Evolutionary conservation across 306 rosid species (phyloP).

Genomic region (Castanea crenata): DNA sequence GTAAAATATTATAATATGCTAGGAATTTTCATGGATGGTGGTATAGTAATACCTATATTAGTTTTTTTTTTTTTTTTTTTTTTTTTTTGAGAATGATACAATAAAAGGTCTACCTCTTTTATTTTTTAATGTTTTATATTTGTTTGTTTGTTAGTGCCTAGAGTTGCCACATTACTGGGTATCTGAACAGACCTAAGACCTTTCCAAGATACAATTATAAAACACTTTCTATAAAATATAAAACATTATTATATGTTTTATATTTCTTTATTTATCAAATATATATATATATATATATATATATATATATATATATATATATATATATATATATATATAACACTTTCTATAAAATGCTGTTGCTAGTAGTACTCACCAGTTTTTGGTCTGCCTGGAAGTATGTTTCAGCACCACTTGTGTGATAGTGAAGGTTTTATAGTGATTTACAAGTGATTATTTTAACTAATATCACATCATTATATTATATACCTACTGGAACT

Average conservation of each 20-base stretch:
- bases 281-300: too few relatives aligned
- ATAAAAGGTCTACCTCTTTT: not conserved
- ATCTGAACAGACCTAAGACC: not conserved
- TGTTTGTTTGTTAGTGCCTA: not conserved
- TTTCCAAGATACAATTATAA: not conserved
- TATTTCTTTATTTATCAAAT: too few relatives aligned
- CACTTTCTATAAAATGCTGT: too few relatives aligned
- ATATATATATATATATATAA: too few relatives aligned
- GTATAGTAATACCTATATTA: not conserved
- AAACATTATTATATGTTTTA: not conserved
- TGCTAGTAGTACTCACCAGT: not conserved
- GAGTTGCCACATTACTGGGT: not conserved
- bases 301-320: too few relatives aligned
- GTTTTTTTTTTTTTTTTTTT: too few relatives aligned
- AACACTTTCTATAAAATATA: not conserved
- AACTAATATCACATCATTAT: not conserved
- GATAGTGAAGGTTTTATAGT: not conserved
- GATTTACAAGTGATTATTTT: not conserved
- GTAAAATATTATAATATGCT: not conserved
- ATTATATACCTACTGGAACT: not conserved
- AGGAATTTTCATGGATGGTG: not conserved
- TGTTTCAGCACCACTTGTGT: not conserved
- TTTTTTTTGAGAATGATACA: too few relatives aligned
- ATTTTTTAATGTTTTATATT: not conserved
- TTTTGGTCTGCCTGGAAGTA: not conserved